Conservation (phyloP, 2,329 filamentous ascomycete species). For the Dactylonectria macrodidyma region DNA sequence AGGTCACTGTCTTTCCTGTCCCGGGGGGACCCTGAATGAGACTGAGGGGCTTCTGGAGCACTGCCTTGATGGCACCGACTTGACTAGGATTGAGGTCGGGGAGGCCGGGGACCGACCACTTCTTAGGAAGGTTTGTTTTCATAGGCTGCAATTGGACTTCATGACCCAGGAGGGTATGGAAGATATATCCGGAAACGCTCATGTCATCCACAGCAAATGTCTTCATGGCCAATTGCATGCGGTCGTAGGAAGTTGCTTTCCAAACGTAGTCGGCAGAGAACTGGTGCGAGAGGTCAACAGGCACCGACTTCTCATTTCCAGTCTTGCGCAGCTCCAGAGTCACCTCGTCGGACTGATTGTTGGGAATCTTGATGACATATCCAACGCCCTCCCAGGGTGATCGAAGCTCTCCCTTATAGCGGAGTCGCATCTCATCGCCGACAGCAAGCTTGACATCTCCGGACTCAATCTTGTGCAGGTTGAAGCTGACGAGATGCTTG, state of each 20-base stretch:
- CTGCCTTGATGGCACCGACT: conserved; percentile 95
- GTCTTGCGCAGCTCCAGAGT: conserved; percentile 94
- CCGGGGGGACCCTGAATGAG: conserved; percentile 97
- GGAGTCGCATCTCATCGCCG: conserved; percentile 97
- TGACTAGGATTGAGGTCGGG: conserved; percentile 97
- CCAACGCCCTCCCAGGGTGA: conserved; percentile 97
- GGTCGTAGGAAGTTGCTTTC: conserved; percentile 99
- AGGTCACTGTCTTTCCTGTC: conserved; percentile 98
- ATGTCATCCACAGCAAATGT: conserved; percentile 98
- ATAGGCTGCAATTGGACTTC: conserved; percentile 95
- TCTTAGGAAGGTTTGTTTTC: conserved; percentile 96
- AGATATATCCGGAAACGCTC: conserved; percentile 98
- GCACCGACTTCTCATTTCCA: conserved; percentile 95
- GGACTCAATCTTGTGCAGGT: conserved; percentile 95
- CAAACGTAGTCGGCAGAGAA: conserved; percentile 99
- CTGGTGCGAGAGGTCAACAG: conserved; percentile 96
- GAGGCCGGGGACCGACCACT: conserved; percentile 94
- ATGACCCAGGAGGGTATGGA: conserved; percentile 95
- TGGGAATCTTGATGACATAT: conserved; percentile 99
- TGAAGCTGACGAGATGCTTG: conserved; percentile 96
- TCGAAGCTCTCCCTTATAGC: conserved; percentile 95
- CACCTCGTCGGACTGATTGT: conserved; percentile 98
- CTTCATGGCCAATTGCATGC: conserved; percentile 99
- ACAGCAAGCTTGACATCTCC: conserved; percentile 98
- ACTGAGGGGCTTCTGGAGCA: conserved; percentile 92